A percentile compares a stretch with the other conserved stretches of the same genome.
phyloP scores from a whole-genome alignment of 2,329 filamentous ascomycete genomes.

The Didymella segeticola region DNA sequence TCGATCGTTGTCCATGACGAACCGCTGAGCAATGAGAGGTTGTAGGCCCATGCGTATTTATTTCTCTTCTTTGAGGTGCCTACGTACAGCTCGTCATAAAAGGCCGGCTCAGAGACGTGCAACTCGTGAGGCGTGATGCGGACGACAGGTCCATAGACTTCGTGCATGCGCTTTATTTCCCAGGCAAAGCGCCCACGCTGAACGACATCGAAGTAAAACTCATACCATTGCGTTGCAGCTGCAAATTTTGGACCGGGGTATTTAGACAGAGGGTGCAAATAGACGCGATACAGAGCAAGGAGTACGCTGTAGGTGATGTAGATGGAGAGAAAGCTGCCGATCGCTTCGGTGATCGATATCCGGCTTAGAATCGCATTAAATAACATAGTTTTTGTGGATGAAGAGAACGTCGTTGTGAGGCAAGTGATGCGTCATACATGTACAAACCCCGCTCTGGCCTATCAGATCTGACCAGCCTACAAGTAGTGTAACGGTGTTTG shows the following conservation, averaged over 20 bases:
- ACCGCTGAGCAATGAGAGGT: not conserved
- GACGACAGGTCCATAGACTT: conserved; percentile 33
- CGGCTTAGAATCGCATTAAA: not conserved
- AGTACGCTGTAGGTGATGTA: not conserved
- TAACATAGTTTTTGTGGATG: not conserved
- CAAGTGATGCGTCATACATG: not conserved
- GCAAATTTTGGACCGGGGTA: conserved; percentile 4
- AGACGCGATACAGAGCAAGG: not conserved
- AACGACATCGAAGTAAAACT: conserved; percentile 5
- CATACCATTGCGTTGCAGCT: conserved; percentile 2
- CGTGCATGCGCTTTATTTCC: conserved; percentile 30
- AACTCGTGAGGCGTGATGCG: conserved; percentile 34
- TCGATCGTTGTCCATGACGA: conserved; percentile 3
- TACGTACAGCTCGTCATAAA: conserved; percentile 32
- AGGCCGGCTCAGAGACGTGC: conserved; percentile 27
- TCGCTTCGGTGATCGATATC: not conserved
- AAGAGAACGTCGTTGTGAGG: not conserved
- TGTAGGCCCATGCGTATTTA: conserved; percentile 20
- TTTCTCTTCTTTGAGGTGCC: conserved; percentile 7
- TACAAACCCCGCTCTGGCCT: not conserved
- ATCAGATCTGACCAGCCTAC: not conserved
- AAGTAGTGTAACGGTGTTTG: not conserved
- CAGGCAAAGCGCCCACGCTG: conserved; percentile 26
- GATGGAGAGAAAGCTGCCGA: not conserved
- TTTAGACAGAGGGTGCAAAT: not conserved